Base-by-base conservation (phyloP, 1,284 basidiomycete species). In the Fereydounia khargensis region DNA sequence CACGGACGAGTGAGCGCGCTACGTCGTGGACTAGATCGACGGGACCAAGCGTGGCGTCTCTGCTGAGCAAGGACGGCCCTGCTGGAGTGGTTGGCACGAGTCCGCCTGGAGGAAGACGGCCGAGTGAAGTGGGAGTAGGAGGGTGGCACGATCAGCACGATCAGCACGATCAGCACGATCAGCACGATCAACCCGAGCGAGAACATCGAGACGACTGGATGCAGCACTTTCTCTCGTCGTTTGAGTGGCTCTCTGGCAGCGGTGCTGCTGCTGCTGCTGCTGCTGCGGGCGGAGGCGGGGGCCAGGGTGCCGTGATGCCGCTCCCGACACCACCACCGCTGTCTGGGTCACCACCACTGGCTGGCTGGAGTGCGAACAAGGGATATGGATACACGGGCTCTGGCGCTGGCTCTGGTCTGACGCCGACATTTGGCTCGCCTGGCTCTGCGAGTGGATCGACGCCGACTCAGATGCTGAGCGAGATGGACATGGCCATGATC, bases 191-290 rank as follows among this genome's bases (percentile, higher is more conserved):
- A n/a, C n/a, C n/a, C n/a, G n/a, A n/a, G n/a, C n/a, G n/a, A n/a
- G n/a, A n/a, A n/a, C n/a, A n/a, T 13, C 48, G 56, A 21, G 56
- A 59, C 31, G 57, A 60, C 40, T 60, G 57, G 57, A 60, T 60
- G 57, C 47, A 55, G 27, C 53, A 60, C 44, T 60, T 55, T 25
- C 31, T 60, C 20, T 55, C 51, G 32, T 53, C 52, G 35, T 60
- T 60, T 39, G 57, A 60, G 44, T 60, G 57, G 57, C 48, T 60
- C 17, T 33, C 47, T n/a, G n/a, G n/a, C n/a, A n/a, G n/a, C n/a
- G n/a, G n/a, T n/a, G n/a, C n/a, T n/a, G 25, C 42, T 45, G 18
- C 18, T 43, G 14, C n/a, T n/a, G n/a, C n/a, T n/a, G n/a, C n/a
- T n/a, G n/a, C n/a, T n/a, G n/a, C 6, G 14, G 31, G 31, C 31